phyloP scores from a whole-genome alignment of 495 filamentous ascomycete species.

The Echria macrotheca region DNA sequence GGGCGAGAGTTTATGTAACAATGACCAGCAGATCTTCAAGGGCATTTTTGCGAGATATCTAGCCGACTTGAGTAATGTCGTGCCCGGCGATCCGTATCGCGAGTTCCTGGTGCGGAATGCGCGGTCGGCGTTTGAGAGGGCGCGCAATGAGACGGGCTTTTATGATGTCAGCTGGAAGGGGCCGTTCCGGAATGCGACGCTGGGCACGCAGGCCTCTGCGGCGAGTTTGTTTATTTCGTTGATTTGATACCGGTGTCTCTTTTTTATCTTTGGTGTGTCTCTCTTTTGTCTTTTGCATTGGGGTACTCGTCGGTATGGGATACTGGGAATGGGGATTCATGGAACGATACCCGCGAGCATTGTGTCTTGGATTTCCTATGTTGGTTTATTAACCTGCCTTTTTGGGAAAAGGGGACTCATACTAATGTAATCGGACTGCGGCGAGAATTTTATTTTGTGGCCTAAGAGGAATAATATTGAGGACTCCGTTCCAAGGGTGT shows the following conservation, averaged over 20 bases:
- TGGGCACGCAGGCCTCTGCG: conserved; percentile 56
- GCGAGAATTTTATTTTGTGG: too few relatives aligned
- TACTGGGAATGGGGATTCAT: too few relatives aligned
- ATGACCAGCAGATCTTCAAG: conserved; percentile 64
- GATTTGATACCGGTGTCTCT: too few relatives aligned
- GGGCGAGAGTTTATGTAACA: conserved; percentile 43
- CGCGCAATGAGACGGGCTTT: conserved; percentile 41
- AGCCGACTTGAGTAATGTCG: conserved; percentile 42
- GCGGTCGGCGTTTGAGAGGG: conserved; percentile 49
- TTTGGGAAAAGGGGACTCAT: too few relatives aligned
- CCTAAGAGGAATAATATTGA: too few relatives aligned
- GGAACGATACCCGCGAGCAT: too few relatives aligned
- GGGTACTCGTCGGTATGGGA: too few relatives aligned
- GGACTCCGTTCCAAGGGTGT: too few relatives aligned
- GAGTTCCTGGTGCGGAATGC: conserved; percentile 52
- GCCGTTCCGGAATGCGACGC: conserved; percentile 38
- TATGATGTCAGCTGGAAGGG: conserved; percentile 56
- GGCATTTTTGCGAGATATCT: conserved; percentile 66
- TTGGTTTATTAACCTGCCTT: too few relatives aligned
- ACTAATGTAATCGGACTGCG: too few relatives aligned
- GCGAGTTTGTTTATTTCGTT: conserved; percentile 49
- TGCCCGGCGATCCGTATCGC: conserved; percentile 42
- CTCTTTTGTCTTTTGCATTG: neutral
- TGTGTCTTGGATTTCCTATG: too few relatives aligned
- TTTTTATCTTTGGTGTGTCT: too few relatives aligned